Evolutionary conservation across 2,329 filamentous ascomycete genomes (phyloP).

Genomic region (Xylariaceae sp.): DNA sequence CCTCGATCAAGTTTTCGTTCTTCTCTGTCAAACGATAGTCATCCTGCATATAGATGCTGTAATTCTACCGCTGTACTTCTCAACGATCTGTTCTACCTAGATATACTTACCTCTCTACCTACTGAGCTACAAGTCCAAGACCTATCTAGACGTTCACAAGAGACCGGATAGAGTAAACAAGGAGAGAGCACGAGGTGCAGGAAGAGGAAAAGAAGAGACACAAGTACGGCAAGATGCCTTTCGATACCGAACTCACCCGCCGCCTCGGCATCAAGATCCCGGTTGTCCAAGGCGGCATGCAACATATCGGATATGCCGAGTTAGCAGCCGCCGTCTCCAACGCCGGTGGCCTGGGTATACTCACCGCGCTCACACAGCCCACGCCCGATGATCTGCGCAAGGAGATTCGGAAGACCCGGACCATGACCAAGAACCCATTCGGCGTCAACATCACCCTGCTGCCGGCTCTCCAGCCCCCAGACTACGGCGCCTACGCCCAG

Average conservation of each 20-base stretch:
- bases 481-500: slow-evolving; percentile 88
- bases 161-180: not conserved
- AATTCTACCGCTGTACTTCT: not conserved
- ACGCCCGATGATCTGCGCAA: slow-evolving; percentile 86
- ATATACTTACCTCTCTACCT: not conserved
- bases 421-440: slow-evolving; percentile 75
- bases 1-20: no score
- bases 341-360: slow-evolving; percentile 76
- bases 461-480: slow-evolving; percentile 80
- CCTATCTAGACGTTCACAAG: not conserved
- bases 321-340: slow-evolving; percentile 73
- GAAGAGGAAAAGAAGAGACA: not conserved
- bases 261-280: slow-evolving; percentile 60
- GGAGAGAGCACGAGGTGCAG: not conserved
- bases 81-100: not conserved
- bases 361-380: slow-evolving; percentile 88
- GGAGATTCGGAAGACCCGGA: slow-evolving; percentile 83
- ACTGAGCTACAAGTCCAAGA: not conserved
- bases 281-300: slow-evolving; percentile 82
- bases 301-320: slow-evolving; percentile 79
- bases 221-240: slow-evolving; percentile 44
- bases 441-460: slow-evolving; percentile 94
- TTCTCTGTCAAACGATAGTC: no score
- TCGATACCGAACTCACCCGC: slow-evolving; percentile 55
- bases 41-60: not conserved